phyloP scores from a whole-genome alignment of 495 filamentous ascomycete species.

The Podospora tetraspora region DNA sequence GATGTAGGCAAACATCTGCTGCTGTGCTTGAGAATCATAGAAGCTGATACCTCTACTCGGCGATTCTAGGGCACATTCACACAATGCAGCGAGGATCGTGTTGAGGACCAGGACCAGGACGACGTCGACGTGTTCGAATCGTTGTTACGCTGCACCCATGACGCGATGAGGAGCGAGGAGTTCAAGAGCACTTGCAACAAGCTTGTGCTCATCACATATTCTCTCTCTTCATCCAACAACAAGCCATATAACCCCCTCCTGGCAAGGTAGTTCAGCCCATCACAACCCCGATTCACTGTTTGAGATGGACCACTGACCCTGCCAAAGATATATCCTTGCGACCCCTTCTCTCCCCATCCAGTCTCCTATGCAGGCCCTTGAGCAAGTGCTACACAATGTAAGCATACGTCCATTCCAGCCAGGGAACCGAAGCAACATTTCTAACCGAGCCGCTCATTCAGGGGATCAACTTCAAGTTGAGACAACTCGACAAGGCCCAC shows the following conservation, averaged over 20 bases:
- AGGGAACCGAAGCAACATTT: too few species aligned
- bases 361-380: conserved; percentile 10
- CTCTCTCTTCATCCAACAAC: neutral
- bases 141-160: neutral
- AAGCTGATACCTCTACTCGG: neutral
- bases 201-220: neutral
- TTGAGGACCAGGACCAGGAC: neutral
- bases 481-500: conserved; percentile 5
- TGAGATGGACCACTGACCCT: neutral
- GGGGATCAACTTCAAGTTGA: neutral
- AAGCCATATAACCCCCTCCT: neutral
- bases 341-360: conserved; percentile 5
- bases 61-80: neutral
- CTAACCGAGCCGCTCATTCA: neutral
- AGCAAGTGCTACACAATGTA: conserved; percentile 12
- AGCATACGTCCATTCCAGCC: neutral
- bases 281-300: neutral
- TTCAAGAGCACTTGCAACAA: neutral
- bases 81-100: neutral
- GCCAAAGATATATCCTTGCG: conserved; percentile 7
- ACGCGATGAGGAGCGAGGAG: neutral
- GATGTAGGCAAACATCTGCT: neutral
- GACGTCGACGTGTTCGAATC: neutral
- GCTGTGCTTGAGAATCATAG: neutral
- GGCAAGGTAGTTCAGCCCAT: neutral